Evolutionary conservation across 805 yeast species (phyloP), one percentile per base, ranked within the genome.

Genomic region (Tetrapisispora fleetii): DNA sequence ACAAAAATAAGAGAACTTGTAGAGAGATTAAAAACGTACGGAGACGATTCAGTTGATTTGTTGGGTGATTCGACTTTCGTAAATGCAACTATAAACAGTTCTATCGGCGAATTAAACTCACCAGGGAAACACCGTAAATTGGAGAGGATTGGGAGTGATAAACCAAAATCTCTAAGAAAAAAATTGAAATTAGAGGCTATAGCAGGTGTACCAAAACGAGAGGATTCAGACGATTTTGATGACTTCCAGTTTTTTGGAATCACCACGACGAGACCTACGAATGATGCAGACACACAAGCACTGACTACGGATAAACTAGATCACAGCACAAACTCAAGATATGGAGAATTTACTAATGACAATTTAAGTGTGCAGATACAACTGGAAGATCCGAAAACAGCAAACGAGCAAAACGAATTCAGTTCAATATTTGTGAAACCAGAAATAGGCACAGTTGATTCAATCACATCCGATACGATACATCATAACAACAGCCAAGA

Each of bases 241-340:
- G 58, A 56, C 37, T 53, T 55, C 39, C 49, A 55, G 35, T 60
- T 58, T 40, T 55, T 51, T 43, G 64, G 64, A 10, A 57, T 59
- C 21, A n/a, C 35, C 8, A 30, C 38, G 4, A 22, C n/a, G 7
- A 43, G 35, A 21, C 21, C 33, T 10, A 30, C 8, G 8, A 24
- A 24, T 6, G 28, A 24, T 24, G 8, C 4, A 4, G 8, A 24
- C 8, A 24, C 8, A 8, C 28, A 24, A 8, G 28, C 28, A 24
- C 8, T 24, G 8, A 8, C 28, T 24, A 24, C 28, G 17, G 40
- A 19, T 18, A 37, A 5, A 3, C 18, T 27, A 19, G 40, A 6
- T 21, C 6, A 6, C 40, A 19, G 28, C 7, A 40, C 35, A 7
- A 24, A 40, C 22, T 7, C 43, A 7, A 35, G 27, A 4, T 17